phyloP scores from a whole-genome alignment of 2,329 filamentous ascomycete genomes.

The Xylaria multiplex region DNA sequence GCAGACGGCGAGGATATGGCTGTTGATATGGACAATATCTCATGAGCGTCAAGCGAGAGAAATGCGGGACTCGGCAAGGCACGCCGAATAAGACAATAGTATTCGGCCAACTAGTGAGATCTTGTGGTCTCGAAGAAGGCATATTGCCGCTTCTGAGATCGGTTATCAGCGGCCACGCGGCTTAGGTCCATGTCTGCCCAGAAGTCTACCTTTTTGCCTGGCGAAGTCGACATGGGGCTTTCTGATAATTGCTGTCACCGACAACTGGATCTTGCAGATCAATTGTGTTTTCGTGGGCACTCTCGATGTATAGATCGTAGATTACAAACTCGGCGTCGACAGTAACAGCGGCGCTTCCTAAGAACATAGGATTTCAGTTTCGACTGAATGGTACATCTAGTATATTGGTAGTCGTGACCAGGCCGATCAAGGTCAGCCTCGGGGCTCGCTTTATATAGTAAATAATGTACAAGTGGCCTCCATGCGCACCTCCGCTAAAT shows the following conservation, averaged over 20 bases:
- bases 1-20: slow-evolving; percentile 36
- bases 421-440: not conserved
- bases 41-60: slow-evolving; percentile 29
- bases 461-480: slow-evolving; percentile 25
- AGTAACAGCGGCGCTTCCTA: not conserved
- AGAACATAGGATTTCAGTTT: not conserved
- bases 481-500: not conserved
- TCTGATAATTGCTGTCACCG: not conserved
- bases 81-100: not conserved
- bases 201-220: no score
- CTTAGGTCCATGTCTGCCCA: not conserved
- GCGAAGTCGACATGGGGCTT: not conserved
- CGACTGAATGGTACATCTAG: not conserved
- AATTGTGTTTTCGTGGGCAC: not conserved
- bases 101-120: not conserved
- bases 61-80: not conserved
- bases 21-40: slow-evolving; percentile 42
- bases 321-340: not conserved
- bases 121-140: not conserved
- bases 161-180: not conserved
- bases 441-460: slow-evolving; percentile 9
- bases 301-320: not conserved
- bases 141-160: not conserved
- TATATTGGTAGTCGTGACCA: slow-evolving; percentile 2
- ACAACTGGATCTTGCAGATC: not conserved